Evolutionary conservation across 2,329 filamentous ascomycete species (phyloP).

Genomic region (Ceratocystis papillata): DNA sequence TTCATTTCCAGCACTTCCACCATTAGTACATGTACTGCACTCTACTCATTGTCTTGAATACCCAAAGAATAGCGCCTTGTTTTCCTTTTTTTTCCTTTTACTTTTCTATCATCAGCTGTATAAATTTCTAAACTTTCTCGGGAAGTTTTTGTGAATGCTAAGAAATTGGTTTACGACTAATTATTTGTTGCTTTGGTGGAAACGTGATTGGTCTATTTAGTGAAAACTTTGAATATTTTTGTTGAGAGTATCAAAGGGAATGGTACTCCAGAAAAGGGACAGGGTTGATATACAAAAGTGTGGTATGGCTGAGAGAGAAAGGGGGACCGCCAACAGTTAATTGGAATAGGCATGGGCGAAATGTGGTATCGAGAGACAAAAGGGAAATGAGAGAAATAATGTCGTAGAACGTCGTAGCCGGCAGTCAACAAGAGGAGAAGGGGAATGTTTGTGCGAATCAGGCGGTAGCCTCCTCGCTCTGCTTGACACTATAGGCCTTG

Average conservation of each 20-base stretch:
- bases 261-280: background rate
- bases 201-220: slow-evolving; percentile 12
- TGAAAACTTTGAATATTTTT: slow-evolving; percentile 8
- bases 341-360: background rate
- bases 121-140: too few relatives aligned
- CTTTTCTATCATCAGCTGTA: background rate
- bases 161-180: background rate
- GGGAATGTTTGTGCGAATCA: background rate
- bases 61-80: background rate
- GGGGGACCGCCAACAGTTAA: background rate
- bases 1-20: background rate
- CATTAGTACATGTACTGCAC: background rate
- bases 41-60: slow-evolving; percentile 4
- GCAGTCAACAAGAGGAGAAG: slow-evolving; percentile 2
- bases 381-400: background rate
- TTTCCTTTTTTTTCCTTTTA: background rate
- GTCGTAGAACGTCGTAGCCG: background rate
- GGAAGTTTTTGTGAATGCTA: background rate
- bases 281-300: slow-evolving; percentile 10
- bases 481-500: slow-evolving; percentile 54
- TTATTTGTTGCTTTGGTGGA: background rate
- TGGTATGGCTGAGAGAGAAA: background rate
- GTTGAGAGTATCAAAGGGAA: background rate
- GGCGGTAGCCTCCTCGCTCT: slow-evolving; percentile 32
- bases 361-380: slow-evolving; percentile 15